phyloP scores from a whole-genome alignment of 441 rosid species.

The Biscutella auriculata region DNA sequence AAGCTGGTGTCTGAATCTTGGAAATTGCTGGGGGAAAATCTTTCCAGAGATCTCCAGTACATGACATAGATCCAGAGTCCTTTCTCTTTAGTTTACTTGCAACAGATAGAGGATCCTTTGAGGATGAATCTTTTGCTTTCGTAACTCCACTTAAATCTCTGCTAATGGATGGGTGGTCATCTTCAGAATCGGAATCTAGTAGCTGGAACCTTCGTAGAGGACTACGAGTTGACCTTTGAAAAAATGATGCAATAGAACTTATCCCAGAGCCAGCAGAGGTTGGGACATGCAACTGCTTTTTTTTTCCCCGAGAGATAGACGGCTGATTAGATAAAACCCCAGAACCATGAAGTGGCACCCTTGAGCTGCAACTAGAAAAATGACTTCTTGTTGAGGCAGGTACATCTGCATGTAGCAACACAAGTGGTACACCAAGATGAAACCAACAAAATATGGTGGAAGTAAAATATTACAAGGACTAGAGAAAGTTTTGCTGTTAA shows the following conservation, averaged over 20 bases:
- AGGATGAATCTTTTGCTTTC: constrained; percentile 13
- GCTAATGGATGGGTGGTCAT: constrained; percentile 22
- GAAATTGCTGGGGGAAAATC: constrained; percentile 41
- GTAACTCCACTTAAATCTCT: constrained; percentile 22
- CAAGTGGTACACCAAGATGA: neutral
- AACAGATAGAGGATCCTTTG: constrained; percentile 19
- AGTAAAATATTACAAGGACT: neutral
- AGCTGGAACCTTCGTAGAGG: constrained; percentile 81
- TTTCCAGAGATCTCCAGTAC: constrained; percentile 52
- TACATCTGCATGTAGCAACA: constrained; percentile 29
- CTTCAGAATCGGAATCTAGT: constrained; percentile 65
- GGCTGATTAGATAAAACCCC: constrained; percentile 29
- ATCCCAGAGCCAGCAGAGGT: constrained; percentile 30
- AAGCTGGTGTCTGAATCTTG: constrained; percentile 54
- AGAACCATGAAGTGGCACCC: constrained; percentile 36
- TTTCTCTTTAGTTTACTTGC: constrained; percentile 26
- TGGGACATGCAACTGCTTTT: constrained; percentile 27
- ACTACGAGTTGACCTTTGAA: constrained; percentile 47
- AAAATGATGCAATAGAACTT: constrained; percentile 25
- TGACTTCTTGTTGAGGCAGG: constrained; percentile 27
- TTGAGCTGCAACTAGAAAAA: constrained; percentile 56
- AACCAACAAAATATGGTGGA: neutral
- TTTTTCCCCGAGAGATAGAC: constrained; percentile 24
- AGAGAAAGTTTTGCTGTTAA: neutral
- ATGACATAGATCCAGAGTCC: constrained; percentile 2